Evolutionary conservation across 129 eudicot species (phyloP), one percentile per base, ranked within the genome.

Genomic region (Calendula officinalis): DNA sequence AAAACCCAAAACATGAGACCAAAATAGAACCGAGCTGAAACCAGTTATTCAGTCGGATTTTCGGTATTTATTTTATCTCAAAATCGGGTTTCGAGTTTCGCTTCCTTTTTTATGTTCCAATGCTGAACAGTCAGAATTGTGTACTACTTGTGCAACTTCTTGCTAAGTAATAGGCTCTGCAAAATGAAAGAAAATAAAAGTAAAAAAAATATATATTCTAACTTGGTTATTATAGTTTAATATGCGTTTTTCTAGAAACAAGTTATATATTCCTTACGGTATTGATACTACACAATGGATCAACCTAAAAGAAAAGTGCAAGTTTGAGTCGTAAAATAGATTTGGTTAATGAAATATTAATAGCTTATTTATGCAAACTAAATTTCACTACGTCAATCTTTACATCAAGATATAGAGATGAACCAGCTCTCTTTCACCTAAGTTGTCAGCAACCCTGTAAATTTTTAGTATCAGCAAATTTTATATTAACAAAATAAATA

Each of bases 361-460:
- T 43, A 10, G 22, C 63, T 32, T 48, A 54, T 15, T 53, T 50
- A 67, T 37, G 27, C 43, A 37, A 56, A 2, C 45, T 48, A 27
- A 5, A 8, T 22, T 69, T 36, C 2, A 39, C 10, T 57, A 92
- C 99, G 96, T 83, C 81, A 56, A 92, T 81, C 69, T 83, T 82
- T 52, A 85, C 95, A 80, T 92, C 96, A 68, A 92, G 87, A 76
- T 88, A 84, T 55, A 92, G 64, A 60, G 82, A 79, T 60, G 99
- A 92, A 62, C 99, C 96, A 38, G 99, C 99, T 67, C 89, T 84
- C 71, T 96, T 81, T 77, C 99, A 96, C 83, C 99, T 81, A 53
- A 92, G 70, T 68, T 79, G 95, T 70, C 77, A 80, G 72, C 87
- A 92, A 39, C 95, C 99, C 99, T 92, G n/a, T n/a, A n/a, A n/a